These are phyloP conservation scores for Lactarius pseudohatsudake DNA, from an alignment of 768 basidiomycete genomes.

Conservation along the genomic window DNA sequence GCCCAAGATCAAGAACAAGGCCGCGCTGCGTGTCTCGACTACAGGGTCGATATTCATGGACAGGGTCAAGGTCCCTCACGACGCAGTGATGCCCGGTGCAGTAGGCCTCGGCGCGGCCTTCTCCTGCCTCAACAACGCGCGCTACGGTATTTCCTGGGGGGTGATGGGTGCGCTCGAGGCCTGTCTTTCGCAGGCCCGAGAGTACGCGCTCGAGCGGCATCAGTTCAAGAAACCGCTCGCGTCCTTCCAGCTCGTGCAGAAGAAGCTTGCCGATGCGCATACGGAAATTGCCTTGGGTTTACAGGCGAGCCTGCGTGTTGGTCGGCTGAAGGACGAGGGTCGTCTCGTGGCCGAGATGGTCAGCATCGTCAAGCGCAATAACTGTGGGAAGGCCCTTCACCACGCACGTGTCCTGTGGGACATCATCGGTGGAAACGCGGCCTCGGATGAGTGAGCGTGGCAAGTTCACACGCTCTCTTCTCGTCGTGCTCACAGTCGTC, in stretches of 20 bases:
- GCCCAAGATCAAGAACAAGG: slow-evolving; percentile 88
- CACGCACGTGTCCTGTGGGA: slow-evolving; percentile 82
- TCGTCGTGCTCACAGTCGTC: background rate
- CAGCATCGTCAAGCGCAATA: slow-evolving; percentile 92
- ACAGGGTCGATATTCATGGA: slow-evolving; percentile 94
- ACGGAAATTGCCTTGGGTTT: slow-evolving; percentile 81
- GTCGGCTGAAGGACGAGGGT: slow-evolving; percentile 81
- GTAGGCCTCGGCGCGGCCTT: slow-evolving; percentile 83
- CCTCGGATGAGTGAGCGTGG: slow-evolving; percentile 77
- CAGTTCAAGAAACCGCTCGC: slow-evolving; percentile 91
- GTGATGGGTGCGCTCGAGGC: slow-evolving; percentile 96
- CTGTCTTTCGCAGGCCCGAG: slow-evolving; percentile 72
- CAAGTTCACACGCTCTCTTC: background rate
- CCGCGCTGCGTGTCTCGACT: slow-evolving; percentile 81
- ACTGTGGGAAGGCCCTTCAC: slow-evolving; percentile 88
- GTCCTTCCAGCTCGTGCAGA: slow-evolving; percentile 96
- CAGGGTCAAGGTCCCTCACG: slow-evolving; percentile 72
- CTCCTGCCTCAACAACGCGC: slow-evolving; percentile 88
- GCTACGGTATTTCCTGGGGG: slow-evolving; percentile 91
- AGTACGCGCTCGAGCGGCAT: slow-evolving; percentile 84
- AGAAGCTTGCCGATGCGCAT: slow-evolving; percentile 94
- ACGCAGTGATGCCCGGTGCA: slow-evolving; percentile 74
- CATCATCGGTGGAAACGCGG: slow-evolving; percentile 92
- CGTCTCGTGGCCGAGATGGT: slow-evolving; percentile 86
- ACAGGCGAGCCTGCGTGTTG: slow-evolving; percentile 69